Percentiles rank a stretch among this genome's conserved stretches.
Evolutionary conservation across 2,329 filamentous ascomycete species (phyloP).

Genomic region (Botrytis medusae): DNA sequence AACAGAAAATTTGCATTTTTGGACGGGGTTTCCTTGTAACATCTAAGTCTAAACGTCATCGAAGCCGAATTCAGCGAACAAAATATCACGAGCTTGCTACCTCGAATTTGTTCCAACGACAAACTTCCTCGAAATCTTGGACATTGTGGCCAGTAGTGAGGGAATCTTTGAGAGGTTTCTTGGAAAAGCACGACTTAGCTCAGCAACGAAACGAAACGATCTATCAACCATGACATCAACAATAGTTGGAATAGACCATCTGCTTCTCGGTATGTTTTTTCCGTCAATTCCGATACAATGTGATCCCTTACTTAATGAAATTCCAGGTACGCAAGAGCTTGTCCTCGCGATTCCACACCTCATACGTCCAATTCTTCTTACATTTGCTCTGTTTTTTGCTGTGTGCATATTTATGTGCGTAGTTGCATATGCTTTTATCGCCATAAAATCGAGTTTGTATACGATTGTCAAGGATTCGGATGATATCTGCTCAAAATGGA

Average conservation of each 20-base stretch:
- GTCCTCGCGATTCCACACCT: slow-evolving; percentile 1
- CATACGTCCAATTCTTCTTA: slow-evolving; percentile 1
- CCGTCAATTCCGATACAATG: background rate
- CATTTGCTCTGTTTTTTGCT: background rate
- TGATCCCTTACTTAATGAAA: background rate
- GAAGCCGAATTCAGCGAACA: background rate
- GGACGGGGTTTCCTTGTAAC: background rate
- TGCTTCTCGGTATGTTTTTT: slow-evolving; percentile 5
- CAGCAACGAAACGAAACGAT: background rate
- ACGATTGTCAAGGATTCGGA: background rate
- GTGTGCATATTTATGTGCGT: slow-evolving; percentile 10
- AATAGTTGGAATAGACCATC: background rate
- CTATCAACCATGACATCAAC: background rate
- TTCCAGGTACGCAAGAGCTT: background rate
- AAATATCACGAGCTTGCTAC: background rate
- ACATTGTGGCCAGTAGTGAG: background rate
- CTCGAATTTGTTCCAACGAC: background rate
- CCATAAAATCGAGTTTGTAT: background rate
- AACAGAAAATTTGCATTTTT: background rate
- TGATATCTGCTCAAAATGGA: background rate
- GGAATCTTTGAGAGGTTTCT: background rate
- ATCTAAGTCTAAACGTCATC: background rate
- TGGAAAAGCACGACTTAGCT: background rate
- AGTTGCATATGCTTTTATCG: background rate
- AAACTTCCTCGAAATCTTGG: background rate